Percentiles rank a stretch among this genome's conserved stretches.
phyloP scores from a whole-genome alignment of 2,329 filamentous ascomycete genomes.

The Volutella citrinella region DNA sequence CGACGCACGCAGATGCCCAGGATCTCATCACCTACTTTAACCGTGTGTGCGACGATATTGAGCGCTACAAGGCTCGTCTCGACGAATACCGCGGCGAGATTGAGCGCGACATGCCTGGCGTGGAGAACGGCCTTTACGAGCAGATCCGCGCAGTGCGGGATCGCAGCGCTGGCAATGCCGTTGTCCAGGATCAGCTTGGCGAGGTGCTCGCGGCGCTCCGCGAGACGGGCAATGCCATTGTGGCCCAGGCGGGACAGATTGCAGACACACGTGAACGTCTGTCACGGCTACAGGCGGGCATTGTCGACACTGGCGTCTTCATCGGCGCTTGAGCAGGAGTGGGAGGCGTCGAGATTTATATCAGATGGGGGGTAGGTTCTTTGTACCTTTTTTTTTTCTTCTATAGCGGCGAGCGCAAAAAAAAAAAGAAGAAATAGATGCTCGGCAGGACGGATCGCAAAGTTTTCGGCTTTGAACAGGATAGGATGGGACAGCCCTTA shows the following conservation, averaged over 20 bases:
- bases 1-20: slow-evolving; percentile 36
- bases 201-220: slow-evolving; percentile 37
- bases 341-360: slow-evolving; percentile 1
- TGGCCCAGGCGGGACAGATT: slow-evolving; percentile 40
- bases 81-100: slow-evolving; percentile 45
- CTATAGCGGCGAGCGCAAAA: too few species aligned
- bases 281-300: slow-evolving; percentile 39
- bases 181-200: slow-evolving; percentile 37
- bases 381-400: too few species aligned
- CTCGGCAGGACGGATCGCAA: too few species aligned
- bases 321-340: slow-evolving; percentile 23
- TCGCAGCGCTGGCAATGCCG: slow-evolving; percentile 26
- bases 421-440: too few species aligned
- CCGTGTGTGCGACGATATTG: slow-evolving; percentile 40
- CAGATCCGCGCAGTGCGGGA: slow-evolving; percentile 37
- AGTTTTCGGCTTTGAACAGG: too few species aligned
- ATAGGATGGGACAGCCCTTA: slow-evolving; percentile 16
- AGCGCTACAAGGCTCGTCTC: slow-evolving; percentile 41
- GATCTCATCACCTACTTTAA: slow-evolving; percentile 45
- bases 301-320: slow-evolving; percentile 37
- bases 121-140: slow-evolving; percentile 45
- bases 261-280: slow-evolving; percentile 41
- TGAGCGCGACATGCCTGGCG: slow-evolving; percentile 46
- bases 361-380: neutral
- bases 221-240: slow-evolving; percentile 39